phyloP scores from a whole-genome alignment of 495 filamentous ascomycete species.

The Aspergillus sclerotiicarbonarius region DNA sequence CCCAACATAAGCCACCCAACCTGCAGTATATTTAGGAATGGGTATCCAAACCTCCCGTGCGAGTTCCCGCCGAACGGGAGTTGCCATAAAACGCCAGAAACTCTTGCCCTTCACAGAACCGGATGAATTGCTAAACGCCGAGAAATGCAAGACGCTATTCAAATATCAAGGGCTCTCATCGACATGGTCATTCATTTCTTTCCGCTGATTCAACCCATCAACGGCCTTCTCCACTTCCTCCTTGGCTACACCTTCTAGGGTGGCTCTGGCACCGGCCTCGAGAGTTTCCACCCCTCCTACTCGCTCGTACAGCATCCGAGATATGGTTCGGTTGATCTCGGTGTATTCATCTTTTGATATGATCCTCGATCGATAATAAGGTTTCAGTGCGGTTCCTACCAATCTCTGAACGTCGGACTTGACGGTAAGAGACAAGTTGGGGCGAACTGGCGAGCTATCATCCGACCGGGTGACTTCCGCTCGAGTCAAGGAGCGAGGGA shows the following conservation, averaged over 20 bases:
- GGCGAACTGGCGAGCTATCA: conserved; percentile 55
- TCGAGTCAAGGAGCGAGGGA: conserved; percentile 34
- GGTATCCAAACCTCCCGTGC: background rate
- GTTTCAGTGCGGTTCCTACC: conserved; percentile 72
- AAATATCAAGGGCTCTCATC: conserved; percentile 22
- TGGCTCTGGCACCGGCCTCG: conserved; percentile 54
- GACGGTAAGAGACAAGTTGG: conserved; percentile 61
- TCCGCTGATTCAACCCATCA: conserved; percentile 26
- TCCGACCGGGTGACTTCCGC: conserved; percentile 40
- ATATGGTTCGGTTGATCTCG: conserved; percentile 80
- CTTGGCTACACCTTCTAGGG: conserved; percentile 67
- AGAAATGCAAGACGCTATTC: conserved; percentile 13
- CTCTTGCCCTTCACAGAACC: conserved; percentile 10
- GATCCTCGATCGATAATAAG: conserved; percentile 65
- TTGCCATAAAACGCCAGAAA: conserved; percentile 15
- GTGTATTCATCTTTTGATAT: conserved; percentile 83
- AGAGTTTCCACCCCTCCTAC: conserved; percentile 60
- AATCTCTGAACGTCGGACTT: conserved; percentile 81
- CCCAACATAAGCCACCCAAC: background rate
- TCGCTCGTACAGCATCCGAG: conserved; percentile 79
- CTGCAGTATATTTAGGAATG: background rate
- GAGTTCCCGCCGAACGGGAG: background rate
- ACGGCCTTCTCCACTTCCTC: conserved; percentile 73
- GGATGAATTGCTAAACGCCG: conserved; percentile 20
- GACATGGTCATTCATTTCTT: conserved; percentile 21